Percentiles rank a stretch among this genome's conserved stretches.
Conservation (phyloP, 306 rosid species). For the Sechiopsis laciniata region DNA sequence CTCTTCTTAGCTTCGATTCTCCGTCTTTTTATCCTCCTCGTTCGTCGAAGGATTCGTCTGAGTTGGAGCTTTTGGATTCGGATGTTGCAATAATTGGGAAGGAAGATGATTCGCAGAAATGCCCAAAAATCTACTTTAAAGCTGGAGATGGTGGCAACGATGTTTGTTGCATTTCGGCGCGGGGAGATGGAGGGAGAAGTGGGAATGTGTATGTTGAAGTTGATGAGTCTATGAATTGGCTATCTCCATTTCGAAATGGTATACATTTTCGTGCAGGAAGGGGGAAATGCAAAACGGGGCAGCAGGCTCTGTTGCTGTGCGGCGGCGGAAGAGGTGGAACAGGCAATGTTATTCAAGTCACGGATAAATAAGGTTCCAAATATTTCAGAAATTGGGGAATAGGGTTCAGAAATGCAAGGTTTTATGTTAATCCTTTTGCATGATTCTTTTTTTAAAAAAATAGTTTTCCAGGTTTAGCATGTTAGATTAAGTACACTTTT, state of each 20-base stretch:
- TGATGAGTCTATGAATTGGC: slow-evolving; percentile 70
- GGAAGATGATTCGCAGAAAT: slow-evolving; percentile 23
- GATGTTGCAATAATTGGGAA: slow-evolving; percentile 26
- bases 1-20: slow-evolving; percentile 26
- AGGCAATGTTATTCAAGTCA: slow-evolving; percentile 82
- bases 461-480: background rate
- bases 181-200: slow-evolving; percentile 91
- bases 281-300: slow-evolving; percentile 75
- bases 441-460: background rate
- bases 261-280: slow-evolving; percentile 83
- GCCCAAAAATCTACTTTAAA: too few relatives aligned
- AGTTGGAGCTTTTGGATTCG: slow-evolving; percentile 67
- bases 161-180: slow-evolving; percentile 77
- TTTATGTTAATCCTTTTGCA: background rate
- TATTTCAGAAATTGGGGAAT: slow-evolving; percentile 88
- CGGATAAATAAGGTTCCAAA: slow-evolving; percentile 78
- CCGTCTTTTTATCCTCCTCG: too few relatives aligned
- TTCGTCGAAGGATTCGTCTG: slow-evolving; percentile 30
- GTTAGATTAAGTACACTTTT: background rate
- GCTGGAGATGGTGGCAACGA: slow-evolving; percentile 80
- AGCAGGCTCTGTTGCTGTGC: slow-evolving; percentile 59
- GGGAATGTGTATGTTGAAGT: slow-evolving; percentile 81
- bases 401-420: slow-evolving; percentile 78
- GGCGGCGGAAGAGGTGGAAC: slow-evolving; percentile 94
- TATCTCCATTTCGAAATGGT: slow-evolving; percentile 73